Conservation (phyloP, 2,329 filamentous ascomycete genomes). For the Trichoderma gracile region DNA sequence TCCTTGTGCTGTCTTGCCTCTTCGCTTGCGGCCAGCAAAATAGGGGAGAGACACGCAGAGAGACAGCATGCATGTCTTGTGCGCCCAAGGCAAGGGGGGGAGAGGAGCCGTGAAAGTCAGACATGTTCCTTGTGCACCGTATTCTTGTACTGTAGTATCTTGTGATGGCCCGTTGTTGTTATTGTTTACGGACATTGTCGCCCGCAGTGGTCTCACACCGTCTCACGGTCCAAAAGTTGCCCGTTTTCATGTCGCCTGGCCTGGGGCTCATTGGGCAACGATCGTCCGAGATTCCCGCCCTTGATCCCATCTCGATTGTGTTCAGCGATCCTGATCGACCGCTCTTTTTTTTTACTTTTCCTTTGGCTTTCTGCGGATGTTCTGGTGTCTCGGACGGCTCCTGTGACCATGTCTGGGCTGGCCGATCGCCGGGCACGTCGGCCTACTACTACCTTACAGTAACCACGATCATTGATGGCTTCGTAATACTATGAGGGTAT, state of each 20-base stretch:
- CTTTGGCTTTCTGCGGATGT: conserved; percentile 1
- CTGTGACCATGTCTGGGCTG: not conserved
- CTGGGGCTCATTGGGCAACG: not conserved
- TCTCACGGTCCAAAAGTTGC: conserved; percentile 6
- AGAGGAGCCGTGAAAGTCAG: no score
- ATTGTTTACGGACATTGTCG: not conserved
- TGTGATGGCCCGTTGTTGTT: not conserved
- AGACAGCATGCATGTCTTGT: conserved; percentile 17
- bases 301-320: conserved; percentile 21
- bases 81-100: conserved; percentile 3
- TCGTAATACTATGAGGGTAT: not conserved
- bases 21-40: conserved; percentile 10
- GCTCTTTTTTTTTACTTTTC: not conserved
- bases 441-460: not conserved
- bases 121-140: no score
- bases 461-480: no score
- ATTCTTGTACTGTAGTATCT: no score
- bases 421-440: conserved; percentile 12
- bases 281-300: conserved; percentile 12
- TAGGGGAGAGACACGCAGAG: conserved; percentile 12
- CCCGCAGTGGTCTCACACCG: not conserved
- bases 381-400: not conserved
- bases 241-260: conserved; percentile 7
- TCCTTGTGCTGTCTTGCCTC: not conserved
- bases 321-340: conserved; percentile 21